Evolutionary conservation across 2,329 filamentous ascomycete species (phyloP), one percentile per base, ranked within the genome.

Genomic region (Fonsecaea monophora): DNA sequence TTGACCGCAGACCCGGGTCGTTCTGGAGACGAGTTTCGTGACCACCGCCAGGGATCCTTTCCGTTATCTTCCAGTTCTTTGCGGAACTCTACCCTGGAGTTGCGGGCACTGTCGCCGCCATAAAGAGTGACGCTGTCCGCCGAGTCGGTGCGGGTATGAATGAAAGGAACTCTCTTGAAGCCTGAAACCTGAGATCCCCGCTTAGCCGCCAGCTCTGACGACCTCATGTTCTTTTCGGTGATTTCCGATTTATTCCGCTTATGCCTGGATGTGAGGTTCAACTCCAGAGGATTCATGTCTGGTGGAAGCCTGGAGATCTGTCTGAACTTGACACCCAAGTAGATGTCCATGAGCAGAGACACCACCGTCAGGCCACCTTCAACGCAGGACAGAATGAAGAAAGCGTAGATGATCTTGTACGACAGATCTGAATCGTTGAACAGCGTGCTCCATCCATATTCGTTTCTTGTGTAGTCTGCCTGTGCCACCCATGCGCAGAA

Each of bases 201-300:
- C 62, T 79, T 78, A 66, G 78, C 69, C 3, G 77, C 77, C 10
- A 83, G 77, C 40, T 81, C 84, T 10, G 80, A 82, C 32, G 81
- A 79, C 64, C 84, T 86, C 58, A 87, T 78, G 62, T 89, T 87
- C 77, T 91, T 91, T 68, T 91, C 86, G 9, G 82, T 81, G 2
- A 84, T 81, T 10, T 81, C 74, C 15, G 86, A 84, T 71, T 86
- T 87, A 76, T 91, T 94, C 75, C 90, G 87, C 82, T 93, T 94
- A 79, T 96, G 92, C 75, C 80, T 83, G 65, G 92, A 89, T 1
- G 93, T 97, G 65, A 96, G 81, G 74, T 94, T 89, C 12, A 66
- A 59, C 76, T 97, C 94, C 13, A 98, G 84, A 1, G 94, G 94
- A 76, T 98, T 98, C 91, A 97, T 92, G 75, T 98, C 94, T 8